These are phyloP conservation scores for Colletotrichum lentis DNA, from an alignment of 2,329 filamentous ascomycete species.

Conservation along the genomic window DNA sequence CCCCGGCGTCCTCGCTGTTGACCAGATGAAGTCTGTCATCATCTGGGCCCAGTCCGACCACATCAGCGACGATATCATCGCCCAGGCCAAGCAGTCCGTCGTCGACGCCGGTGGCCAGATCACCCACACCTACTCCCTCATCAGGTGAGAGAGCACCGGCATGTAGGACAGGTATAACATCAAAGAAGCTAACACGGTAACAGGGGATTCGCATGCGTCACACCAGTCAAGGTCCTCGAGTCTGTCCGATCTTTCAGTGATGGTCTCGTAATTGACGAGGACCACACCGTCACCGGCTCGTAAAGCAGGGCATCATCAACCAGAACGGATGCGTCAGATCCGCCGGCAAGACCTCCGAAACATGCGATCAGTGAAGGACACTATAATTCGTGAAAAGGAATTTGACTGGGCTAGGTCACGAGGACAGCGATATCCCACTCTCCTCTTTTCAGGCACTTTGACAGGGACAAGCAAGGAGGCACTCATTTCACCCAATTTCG, in stretches of 20 bases:
- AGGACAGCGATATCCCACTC: constrained; percentile 36
- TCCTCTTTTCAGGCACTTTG: constrained; percentile 21
- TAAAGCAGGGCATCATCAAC: not conserved
- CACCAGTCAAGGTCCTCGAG: constrained; percentile 73
- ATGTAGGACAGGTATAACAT: too few relatives aligned
- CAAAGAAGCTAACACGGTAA: constrained; percentile 41
- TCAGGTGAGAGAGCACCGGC: constrained; percentile 64
- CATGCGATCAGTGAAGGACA: constrained; percentile 18
- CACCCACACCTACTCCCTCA: constrained; percentile 76
- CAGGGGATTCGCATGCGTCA: constrained; percentile 81
- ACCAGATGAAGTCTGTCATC: constrained; percentile 76
- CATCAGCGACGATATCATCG: constrained; percentile 69
- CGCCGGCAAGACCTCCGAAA: constrained; percentile 1
- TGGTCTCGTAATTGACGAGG: constrained; percentile 73
- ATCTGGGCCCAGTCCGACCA: constrained; percentile 78
- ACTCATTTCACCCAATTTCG: constrained; percentile 19
- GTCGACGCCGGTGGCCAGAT: constrained; percentile 75
- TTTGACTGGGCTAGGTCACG: constrained; percentile 37
- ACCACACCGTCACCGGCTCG: constrained; percentile 66
- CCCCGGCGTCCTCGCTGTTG: constrained; percentile 68
- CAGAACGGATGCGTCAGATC: constrained; percentile 1
- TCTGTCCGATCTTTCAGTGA: constrained; percentile 67
- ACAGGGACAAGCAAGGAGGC: constrained; percentile 35
- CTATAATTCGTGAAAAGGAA: constrained; percentile 20
- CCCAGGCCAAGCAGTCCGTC: constrained; percentile 76